A percentile compares a stretch with the other conserved stretches of the same genome.
Evolutionary conservation across 73 alveolate species (phyloP).

Genomic region (Paramecium octaurelia): DNA sequence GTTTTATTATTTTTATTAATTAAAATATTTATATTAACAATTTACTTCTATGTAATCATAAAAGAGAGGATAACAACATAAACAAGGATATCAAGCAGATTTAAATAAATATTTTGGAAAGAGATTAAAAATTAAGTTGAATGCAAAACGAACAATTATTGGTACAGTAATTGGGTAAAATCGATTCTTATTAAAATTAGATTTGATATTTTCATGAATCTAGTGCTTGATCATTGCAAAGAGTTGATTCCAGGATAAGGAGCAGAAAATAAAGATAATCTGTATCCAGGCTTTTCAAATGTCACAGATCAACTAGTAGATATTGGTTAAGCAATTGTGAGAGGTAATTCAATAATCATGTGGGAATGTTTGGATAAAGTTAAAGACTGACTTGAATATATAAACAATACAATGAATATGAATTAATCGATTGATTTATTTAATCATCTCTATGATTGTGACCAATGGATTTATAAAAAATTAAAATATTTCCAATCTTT

Average conservation of each 20-base stretch:
- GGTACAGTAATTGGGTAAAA: conserved; percentile 44
- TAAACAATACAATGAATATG: neutral
- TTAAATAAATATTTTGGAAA: conserved; percentile 41
- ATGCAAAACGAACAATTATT: conserved; percentile 31
- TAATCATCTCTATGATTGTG: neutral
- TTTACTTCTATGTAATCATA: conserved; percentile 35
- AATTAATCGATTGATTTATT: neutral
- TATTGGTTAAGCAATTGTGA: conserved; percentile 87
- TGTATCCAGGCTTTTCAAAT: conserved; percentile 50
- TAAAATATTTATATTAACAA: neutral
- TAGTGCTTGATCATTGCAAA: conserved; percentile 81
- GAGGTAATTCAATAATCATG: conserved; percentile 88
- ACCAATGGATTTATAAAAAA: neutral
- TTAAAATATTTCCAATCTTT: neutral
- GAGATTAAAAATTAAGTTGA: conserved; percentile 17
- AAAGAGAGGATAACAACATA: conserved; percentile 46
- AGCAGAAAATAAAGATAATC: conserved; percentile 47
- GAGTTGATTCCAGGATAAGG: conserved; percentile 67
- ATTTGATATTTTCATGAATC: conserved; percentile 89
- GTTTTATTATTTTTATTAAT: neutral
- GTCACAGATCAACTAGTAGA: conserved; percentile 69
- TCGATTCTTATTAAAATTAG: conserved; percentile 32
- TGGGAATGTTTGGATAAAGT: conserved; percentile 93
- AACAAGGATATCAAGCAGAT: conserved; percentile 50
- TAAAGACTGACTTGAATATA: conserved; percentile 9